Base-by-base conservation (phyloP, 768 basidiomycete genomes). In the Cystobasidium onofrii region DNA sequence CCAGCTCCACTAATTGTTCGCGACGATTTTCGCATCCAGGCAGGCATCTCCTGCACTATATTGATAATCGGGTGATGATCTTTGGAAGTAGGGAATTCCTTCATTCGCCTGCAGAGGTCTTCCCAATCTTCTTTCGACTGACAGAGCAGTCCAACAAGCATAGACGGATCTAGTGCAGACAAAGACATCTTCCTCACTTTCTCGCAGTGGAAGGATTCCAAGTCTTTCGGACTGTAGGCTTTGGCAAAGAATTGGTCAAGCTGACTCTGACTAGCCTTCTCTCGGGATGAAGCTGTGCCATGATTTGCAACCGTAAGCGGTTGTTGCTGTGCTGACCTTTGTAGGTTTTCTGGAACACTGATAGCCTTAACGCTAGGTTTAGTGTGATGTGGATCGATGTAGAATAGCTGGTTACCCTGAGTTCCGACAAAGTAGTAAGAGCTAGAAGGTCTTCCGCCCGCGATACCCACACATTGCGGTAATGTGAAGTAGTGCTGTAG, bases 391-490 rank as follows among this genome's bases (percentile, higher is more conserved):
- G 83, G 83, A 75, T 84, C 83, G 73, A 83, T 81, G 78, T 83
- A 83, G 80, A 82, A 82, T 7, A 98, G 85, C 62, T 87, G 89
- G 76, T 93, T 90, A 1, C 88, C 89, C 80, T 99, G 95, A 0
- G 88, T 85, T 18, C 92, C 95, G 61, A 99, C 90, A 79, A 99
- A 99, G 81, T 98, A 99, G 81, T 96, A 98, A 0, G 93, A 96
- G 0, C 91, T 93, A n/a, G 90, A 90, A 0, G 95, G 96, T 25
- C 96, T 86, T 1, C 95, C 95, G 44, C 96, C 95, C 0, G 95
- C 93, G 67, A 99, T 98, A 46, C 95, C 96, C 43, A 96, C 90
- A 1, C 89, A 91, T 82, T 98, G 95, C 0, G 94, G 94, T 81
- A 93, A 92, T 0, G 90, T 90, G 80, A 93, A 97, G 36, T 97